Base-by-base conservation (phyloP, 108 stramenopile genomes). In the Nitzschia sp. region DNA sequence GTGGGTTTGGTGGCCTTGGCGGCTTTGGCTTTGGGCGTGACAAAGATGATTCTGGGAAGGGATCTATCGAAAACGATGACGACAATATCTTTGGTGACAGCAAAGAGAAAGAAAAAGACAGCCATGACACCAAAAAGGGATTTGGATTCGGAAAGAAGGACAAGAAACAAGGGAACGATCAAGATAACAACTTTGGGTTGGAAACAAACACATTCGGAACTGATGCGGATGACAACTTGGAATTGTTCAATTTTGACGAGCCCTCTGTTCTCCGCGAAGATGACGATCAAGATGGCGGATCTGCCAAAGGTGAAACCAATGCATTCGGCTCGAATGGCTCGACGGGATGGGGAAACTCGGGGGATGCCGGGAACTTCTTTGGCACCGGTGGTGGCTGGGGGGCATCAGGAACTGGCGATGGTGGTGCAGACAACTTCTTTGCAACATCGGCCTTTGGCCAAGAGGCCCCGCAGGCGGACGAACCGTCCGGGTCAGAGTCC, bases 91-190 rank as follows among this genome's bases (percentile, higher is more conserved):
- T 34, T 39, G 50, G 22, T 12, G 29, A 34, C 29, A 34, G 29
- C 29, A 34, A 34, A 34, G 69, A 60, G 34, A 53, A 54, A 10
- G 70, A 63, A 34, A 22, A 42, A 53, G 51, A 60, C n/a, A n/a
- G 39, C 24, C 21, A 52, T 20, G 69, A 70, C 7, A 58, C 53
- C n/a, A 76, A 76, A 56, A 69, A 76, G 62, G 15, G 34, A 14
- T 76, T 76, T 43, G 75, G 75, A 21, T 76, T 70, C 55, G 55
- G 46, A 8, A 64, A 69, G 38, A 69, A 64, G 25, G 43, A 48
- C 22, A 76, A 60, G 26, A 14, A 41, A 22, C 41, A 41, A 12
- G 25, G 51, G 37, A 40, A 57, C 26, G 26, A 68, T 8, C 25
- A 60, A 56, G 51, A 44, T 3, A 51, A 58, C 41, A 50, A 25